Conservation (phyloP, 352 stramenopile genomes). For the Phytophthora crassamura region DNA sequence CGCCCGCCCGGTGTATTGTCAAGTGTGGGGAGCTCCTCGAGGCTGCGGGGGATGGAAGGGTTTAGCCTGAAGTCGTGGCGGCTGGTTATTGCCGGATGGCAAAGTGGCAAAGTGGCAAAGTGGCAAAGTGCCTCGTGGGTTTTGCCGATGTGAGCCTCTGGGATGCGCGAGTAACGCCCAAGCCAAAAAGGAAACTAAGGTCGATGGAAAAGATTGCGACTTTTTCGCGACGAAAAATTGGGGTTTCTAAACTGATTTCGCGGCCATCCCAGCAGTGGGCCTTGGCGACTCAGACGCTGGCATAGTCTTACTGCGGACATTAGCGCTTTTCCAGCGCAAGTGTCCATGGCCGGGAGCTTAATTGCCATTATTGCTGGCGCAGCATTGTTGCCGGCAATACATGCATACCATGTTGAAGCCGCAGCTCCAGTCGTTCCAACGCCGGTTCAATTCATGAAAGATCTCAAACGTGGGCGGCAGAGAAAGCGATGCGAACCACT, state of each 20-base stretch:
- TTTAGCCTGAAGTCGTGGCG: not conserved
- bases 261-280: conserved; percentile 9
- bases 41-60: conserved; percentile 25
- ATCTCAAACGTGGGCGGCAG: conserved; percentile 10
- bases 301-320: too few relatives aligned
- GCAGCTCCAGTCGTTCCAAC: not conserved
- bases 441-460: conserved; percentile 12
- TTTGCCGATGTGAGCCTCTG: not conserved
- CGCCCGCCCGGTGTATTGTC: conserved; percentile 14
- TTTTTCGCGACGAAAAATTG: conserved; percentile 26
- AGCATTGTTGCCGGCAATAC: too few relatives aligned
- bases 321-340: not conserved
- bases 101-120: too few relatives aligned
- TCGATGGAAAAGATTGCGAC: conserved; percentile 23
- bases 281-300: not conserved
- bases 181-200: conserved; percentile 16
- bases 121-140: too few relatives aligned
- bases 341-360: not conserved
- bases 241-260: conserved; percentile 29
- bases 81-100: not conserved
- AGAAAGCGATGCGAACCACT: not conserved
- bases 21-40: not conserved
- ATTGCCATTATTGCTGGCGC: too few relatives aligned
- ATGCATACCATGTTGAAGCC: too few relatives aligned
- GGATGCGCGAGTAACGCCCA: conserved; percentile 11